These are phyloP conservation scores for Penicillium sp. DNA, from an alignment of 2,329 filamentous ascomycete genomes.

Conservation along the genomic window DNA sequence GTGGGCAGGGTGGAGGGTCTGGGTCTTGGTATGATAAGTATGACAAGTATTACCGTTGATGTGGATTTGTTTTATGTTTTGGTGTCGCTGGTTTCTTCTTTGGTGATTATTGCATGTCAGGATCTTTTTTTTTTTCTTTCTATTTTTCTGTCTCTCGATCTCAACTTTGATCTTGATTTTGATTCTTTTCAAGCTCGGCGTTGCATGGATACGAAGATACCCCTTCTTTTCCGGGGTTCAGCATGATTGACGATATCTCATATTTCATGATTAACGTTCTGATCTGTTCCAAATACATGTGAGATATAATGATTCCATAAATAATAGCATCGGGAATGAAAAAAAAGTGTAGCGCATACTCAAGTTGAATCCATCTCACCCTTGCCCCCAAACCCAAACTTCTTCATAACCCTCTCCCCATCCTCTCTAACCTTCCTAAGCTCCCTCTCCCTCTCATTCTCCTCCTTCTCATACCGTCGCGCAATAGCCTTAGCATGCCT, in stretches of 20 bases:
- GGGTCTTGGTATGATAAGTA: constrained; percentile 24
- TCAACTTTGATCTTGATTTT: background rate
- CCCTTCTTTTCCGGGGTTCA: constrained; percentile 15
- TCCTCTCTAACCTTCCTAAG: constrained; percentile 29
- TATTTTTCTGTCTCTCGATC: constrained; percentile 1
- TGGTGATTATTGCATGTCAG: background rate
- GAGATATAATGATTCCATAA: background rate
- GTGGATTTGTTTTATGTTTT: constrained; percentile 1
- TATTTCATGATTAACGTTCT: constrained; percentile 1
- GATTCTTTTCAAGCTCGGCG: constrained; percentile 11
- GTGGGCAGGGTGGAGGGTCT: constrained; percentile 29
- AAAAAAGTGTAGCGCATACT: background rate
- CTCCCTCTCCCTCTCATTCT: constrained; percentile 37
- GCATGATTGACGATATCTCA: constrained; percentile 16
- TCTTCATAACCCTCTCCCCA: constrained; percentile 29
- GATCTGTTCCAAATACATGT: background rate
- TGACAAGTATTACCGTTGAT: constrained; percentile 22
- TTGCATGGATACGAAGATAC: constrained; percentile 22
- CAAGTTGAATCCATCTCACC: background rate
- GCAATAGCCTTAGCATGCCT: constrained; percentile 38
- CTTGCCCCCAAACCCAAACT: constrained; percentile 4
- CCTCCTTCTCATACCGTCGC: constrained; percentile 42
- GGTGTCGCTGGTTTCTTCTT: background rate
- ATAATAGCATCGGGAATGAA: background rate
- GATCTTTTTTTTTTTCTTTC: background rate